phyloP scores from a whole-genome alignment of 2,329 filamentous ascomycete genomes.

The Colletotrichum neosansevieriae region DNA sequence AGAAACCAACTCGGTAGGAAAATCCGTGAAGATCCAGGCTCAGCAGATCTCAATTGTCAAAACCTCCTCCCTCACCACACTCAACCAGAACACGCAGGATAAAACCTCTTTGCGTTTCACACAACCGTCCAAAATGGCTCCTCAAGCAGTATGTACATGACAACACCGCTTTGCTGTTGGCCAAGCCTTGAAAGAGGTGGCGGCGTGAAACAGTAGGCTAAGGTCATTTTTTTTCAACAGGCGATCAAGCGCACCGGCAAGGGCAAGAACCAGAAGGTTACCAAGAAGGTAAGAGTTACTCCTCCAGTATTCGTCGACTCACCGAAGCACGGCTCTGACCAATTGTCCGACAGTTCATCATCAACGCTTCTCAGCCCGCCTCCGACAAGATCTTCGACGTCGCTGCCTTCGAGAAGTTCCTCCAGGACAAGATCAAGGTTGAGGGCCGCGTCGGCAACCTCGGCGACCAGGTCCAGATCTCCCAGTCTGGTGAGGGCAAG shows the following conservation, averaged over 20 bases:
- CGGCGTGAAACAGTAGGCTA: constrained; percentile 95
- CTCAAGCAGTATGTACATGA: constrained; percentile 85
- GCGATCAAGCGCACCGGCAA: constrained; percentile 71
- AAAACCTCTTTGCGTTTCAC: constrained; percentile 74
- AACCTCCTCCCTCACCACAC: constrained; percentile 38
- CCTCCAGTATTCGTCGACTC: neutral
- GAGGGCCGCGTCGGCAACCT: constrained; percentile 98
- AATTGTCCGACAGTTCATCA: constrained; percentile 81
- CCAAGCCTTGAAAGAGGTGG: constrained; percentile 64
- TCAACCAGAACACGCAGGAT: constrained; percentile 79
- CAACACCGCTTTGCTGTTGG: constrained; percentile 93
- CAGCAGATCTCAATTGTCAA: constrained; percentile 33
- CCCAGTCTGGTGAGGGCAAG: constrained; percentile 94
- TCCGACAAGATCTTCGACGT: constrained; percentile 99
- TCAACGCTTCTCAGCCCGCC: constrained; percentile 98
- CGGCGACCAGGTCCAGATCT: constrained; percentile 91
- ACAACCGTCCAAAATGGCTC: constrained; percentile 77
- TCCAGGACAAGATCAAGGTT: constrained; percentile 99
- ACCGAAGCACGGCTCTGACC: neutral
- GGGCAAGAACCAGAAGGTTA: constrained; percentile 78
- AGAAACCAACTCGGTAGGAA: constrained; percentile 19
- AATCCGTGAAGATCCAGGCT: constrained; percentile 27
- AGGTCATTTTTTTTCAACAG: constrained; percentile 71
- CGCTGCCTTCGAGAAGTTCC: constrained; percentile 99
- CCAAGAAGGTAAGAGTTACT: constrained; percentile 78